Conservation (phyloP, 805 yeast species). For the Myxozyma udenii region DNA sequence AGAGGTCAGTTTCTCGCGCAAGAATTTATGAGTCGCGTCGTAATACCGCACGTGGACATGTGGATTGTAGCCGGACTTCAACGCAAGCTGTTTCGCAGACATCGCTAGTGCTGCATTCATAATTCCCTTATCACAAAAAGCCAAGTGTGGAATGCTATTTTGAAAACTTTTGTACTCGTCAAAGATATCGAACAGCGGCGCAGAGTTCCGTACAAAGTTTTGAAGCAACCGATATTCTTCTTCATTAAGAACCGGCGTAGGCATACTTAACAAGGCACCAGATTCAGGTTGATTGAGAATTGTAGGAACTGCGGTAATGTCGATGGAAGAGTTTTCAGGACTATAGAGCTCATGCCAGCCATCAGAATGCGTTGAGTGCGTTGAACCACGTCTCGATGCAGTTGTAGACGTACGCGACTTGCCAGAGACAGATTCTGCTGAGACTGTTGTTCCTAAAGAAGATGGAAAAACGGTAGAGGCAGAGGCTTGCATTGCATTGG, state of each 20-base stretch:
- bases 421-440: too few relatives aligned
- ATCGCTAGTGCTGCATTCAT: conserved; percentile 20
- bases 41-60: conserved; percentile 15
- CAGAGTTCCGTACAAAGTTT: conserved; percentile 13
- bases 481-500: too few relatives aligned
- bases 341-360: not conserved
- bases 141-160: conserved; percentile 10
- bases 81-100: conserved; percentile 17
- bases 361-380: not conserved
- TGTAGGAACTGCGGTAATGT: not conserved
- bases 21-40: conserved; percentile 11
- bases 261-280: too few relatives aligned
- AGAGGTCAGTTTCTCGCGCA: conserved; percentile 9
- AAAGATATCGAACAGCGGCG: conserved; percentile 18
- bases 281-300: too few relatives aligned
- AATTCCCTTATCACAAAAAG: conserved; percentile 9
- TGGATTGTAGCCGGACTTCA: conserved; percentile 12
- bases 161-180: conserved; percentile 9
- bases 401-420: not conserved
- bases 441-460: too few relatives aligned
- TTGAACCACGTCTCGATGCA: not conserved
- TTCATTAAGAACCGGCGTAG: too few relatives aligned
- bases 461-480: too few relatives aligned
- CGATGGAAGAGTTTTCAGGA: not conserved
- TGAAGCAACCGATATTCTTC: conserved; percentile 9